Evolutionary conservation across 192 early-diverging fungal species (phyloP).

Genomic region (Coemansia sp.): DNA sequence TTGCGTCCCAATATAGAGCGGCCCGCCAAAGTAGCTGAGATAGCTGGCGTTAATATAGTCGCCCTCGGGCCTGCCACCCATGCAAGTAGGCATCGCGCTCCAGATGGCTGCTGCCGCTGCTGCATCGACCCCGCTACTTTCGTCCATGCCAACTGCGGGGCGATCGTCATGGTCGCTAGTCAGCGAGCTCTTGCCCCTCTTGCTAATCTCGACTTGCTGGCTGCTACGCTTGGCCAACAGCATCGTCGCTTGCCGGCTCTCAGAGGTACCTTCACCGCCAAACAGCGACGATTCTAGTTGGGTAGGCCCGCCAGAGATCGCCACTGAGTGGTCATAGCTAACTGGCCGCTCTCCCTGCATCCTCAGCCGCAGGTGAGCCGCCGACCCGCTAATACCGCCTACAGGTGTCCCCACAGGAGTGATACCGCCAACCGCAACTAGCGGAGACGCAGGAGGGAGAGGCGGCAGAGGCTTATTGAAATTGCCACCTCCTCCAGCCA

Average conservation of each 20-base stretch:
- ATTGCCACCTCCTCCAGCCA: not conserved
- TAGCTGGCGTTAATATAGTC: constrained; percentile 90
- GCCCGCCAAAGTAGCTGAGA: constrained; percentile 52
- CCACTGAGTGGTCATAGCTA: not conserved
- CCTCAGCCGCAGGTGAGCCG: constrained; percentile 2
- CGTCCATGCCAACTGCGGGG: not conserved
- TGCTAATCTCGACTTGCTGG: constrained; percentile 26
- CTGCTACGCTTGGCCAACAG: constrained; percentile 11
- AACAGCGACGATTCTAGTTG: not conserved
- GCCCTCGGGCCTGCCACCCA: not conserved
- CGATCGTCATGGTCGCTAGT: constrained; percentile 26
- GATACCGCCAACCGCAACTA: not conserved
- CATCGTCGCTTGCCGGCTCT: not conserved
- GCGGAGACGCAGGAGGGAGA: not conserved
- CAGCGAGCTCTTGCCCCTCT: constrained; percentile 41
- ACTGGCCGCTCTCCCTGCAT: constrained; percentile 6
- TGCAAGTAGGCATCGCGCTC: not conserved
- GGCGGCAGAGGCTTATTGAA: constrained; percentile 5
- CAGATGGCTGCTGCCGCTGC: not conserved
- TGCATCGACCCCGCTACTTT: not conserved
- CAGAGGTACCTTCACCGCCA: not conserved
- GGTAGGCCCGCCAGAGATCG: not conserved
- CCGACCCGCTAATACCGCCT: constrained; percentile 1
- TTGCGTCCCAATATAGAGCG: constrained; percentile 83
- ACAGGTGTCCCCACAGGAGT: not conserved